A percentile compares a stretch with the other conserved stretches of the same genome.
Conservation (phyloP, 805 yeast genomes). For the Brettanomyces bruxellensis region DNA sequence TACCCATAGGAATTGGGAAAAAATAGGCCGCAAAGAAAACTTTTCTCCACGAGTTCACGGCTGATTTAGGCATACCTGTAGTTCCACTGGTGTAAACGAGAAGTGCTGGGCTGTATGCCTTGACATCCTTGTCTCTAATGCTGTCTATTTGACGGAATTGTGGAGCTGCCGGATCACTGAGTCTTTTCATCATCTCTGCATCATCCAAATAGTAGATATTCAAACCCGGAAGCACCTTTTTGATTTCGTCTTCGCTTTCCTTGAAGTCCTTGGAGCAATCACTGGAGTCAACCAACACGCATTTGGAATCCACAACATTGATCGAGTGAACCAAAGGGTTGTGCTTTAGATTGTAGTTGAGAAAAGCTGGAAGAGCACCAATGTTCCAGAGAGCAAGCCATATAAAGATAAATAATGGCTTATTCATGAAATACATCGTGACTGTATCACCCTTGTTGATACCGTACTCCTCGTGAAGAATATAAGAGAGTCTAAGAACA, state of each 20-base stretch:
- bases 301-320: conserved; percentile 51
- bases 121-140: conserved; percentile 48
- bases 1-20: conserved; percentile 61
- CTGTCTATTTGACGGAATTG: conserved; percentile 46
- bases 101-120: conserved; percentile 55
- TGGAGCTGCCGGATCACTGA: conserved; percentile 26
- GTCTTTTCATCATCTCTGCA: conserved; percentile 4
- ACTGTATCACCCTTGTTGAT: conserved; percentile 60
- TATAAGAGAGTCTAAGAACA: conserved; percentile 55
- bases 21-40: conserved; percentile 59
- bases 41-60: conserved; percentile 87
- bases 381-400: conserved; percentile 89
- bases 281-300: conserved; percentile 69
- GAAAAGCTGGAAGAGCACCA: conserved; percentile 82
- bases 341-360: conserved; percentile 72
- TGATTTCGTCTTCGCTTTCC: conserved; percentile 33
- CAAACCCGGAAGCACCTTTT: conserved; percentile 23
- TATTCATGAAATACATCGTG: conserved; percentile 71
- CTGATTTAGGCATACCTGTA: conserved; percentile 91
- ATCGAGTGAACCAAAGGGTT: conserved; percentile 74
- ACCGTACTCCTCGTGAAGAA: conserved; percentile 54
- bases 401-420: conserved; percentile 67
- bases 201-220: conserved; percentile 15
- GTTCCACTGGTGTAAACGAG: conserved; percentile 91
- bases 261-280: conserved; percentile 39